phyloP scores from a whole-genome alignment of 2,329 filamentous ascomycete genomes.

The Botrytis deweyae region DNA sequence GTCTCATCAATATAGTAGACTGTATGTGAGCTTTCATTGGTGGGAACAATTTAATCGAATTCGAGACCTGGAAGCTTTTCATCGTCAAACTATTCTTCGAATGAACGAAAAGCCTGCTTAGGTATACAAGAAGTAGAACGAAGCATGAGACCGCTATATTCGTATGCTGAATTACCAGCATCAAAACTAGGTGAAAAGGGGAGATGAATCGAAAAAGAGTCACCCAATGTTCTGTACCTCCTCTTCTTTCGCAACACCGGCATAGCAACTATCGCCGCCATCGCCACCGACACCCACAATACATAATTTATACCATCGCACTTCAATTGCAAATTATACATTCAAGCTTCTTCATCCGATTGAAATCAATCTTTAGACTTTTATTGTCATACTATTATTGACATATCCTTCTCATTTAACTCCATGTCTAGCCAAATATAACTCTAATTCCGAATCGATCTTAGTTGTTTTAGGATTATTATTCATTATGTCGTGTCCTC shows the following conservation, averaged over 20 bases:
- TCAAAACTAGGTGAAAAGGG: neutral
- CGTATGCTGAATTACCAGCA: neutral
- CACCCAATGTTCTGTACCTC: neutral
- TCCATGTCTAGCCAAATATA: neutral
- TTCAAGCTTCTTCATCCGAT: neutral
- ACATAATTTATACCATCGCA: neutral
- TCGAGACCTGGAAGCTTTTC: neutral
- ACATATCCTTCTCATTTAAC: neutral
- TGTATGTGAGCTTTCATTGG: neutral
- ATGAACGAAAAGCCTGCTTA: neutral
- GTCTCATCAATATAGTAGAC: neutral
- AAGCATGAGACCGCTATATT: neutral
- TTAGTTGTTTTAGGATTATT: neutral
- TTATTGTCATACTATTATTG: neutral
- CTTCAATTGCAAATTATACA: neutral
- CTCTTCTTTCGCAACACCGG: neutral
- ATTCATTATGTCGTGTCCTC: neutral
- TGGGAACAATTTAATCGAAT: neutral
- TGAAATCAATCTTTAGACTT: neutral
- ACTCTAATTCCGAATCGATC: neutral
- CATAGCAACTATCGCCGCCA: neutral
- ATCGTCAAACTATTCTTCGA: neutral
- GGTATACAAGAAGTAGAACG: neutral
- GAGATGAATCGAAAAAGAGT: neutral
- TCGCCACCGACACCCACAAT: too few species aligned